Conservation (phyloP, 352 stramenopile species). For the Elongisporangium anandrum region DNA sequence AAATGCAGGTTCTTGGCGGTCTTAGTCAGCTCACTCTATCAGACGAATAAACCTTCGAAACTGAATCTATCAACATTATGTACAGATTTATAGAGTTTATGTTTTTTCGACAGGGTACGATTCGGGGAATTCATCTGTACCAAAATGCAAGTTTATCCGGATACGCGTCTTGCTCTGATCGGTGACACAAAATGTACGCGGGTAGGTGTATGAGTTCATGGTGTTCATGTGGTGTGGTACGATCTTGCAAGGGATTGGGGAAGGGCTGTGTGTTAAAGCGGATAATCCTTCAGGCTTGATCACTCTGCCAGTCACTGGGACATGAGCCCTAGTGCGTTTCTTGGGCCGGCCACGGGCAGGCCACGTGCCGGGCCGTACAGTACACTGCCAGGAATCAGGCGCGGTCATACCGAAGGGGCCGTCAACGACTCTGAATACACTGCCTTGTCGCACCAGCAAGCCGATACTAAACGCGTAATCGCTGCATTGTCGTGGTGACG, state of each 20-base stretch:
- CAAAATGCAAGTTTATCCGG: too few relatives aligned
- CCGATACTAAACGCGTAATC: not conserved
- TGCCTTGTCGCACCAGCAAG: not conserved
- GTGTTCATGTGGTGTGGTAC: not conserved
- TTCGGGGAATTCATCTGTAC: too few relatives aligned
- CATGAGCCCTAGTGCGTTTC: not conserved
- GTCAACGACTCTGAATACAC: not conserved
- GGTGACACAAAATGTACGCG: not conserved
- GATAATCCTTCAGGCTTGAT: not conserved
- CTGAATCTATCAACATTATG: too few relatives aligned
- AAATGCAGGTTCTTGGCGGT: too few relatives aligned
- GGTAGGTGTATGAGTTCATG: not conserved
- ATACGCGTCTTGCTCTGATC: not conserved
- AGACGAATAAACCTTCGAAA: too few relatives aligned
- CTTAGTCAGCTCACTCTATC: too few relatives aligned
- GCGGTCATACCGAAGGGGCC: too few relatives aligned
- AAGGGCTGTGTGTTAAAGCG: not conserved
- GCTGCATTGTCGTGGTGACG: not conserved
- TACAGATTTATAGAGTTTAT: too few relatives aligned
- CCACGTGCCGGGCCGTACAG: not conserved
- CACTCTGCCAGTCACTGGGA: not conserved
- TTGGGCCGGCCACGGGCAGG: not conserved
- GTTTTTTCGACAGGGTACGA: too few relatives aligned
- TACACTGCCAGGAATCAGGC: too few relatives aligned
- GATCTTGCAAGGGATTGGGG: not conserved